Evolutionary conservation across 2,329 filamentous ascomycete genomes (phyloP), one percentile per base, ranked within the genome.

Genomic region (Botryotinia convoluta): DNA sequence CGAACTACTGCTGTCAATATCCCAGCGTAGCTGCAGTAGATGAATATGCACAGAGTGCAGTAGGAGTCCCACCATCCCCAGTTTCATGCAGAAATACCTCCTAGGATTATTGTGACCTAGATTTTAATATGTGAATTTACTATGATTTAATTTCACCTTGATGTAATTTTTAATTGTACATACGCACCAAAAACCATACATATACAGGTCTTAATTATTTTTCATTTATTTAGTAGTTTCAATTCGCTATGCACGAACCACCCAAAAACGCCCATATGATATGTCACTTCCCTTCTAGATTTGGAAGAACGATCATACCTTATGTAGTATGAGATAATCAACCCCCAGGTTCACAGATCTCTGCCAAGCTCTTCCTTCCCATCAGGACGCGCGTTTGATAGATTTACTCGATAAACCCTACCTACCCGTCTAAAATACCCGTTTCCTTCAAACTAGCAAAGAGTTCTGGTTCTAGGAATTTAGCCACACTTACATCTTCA

Each of bases 401-500:
- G n/a, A 42, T 44, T 69, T 44, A 32, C 35, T 35, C 65, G 35
- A 57, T 57, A 29, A 29, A 57, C 51, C n/a, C 45, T n/a, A 37
- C 48, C 48, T 76, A 80, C 48, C 87, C 88, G 79, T 94, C 94
- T 76, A 98, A 84, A 77, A 97, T 90, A 3, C 95, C 95, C 78
- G 92, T 96, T 83, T 97, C 94, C 84, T 94, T 93, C 80, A 98
- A 84, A 77, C 90, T 93, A 82, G 92, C 90, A 84, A 97, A 97
- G 75, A 98, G 90, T 82, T 98, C 96, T 1, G 94, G 93, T 85
- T 99, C 96, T 76, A 99, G 85, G 84, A 98, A 99, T 81, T 97
- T 98, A 82, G 94, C 94, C 72, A 98, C 94, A 44, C 92, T 95
- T 59, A 98, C 94, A 82, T 98, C 96, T 85, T 98, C 96, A 75